Percentiles rank a stretch among this genome's conserved stretches.
Evolutionary conservation across 495 filamentous ascomycete genomes (phyloP).

Genomic region (Penicillium samsonianum): DNA sequence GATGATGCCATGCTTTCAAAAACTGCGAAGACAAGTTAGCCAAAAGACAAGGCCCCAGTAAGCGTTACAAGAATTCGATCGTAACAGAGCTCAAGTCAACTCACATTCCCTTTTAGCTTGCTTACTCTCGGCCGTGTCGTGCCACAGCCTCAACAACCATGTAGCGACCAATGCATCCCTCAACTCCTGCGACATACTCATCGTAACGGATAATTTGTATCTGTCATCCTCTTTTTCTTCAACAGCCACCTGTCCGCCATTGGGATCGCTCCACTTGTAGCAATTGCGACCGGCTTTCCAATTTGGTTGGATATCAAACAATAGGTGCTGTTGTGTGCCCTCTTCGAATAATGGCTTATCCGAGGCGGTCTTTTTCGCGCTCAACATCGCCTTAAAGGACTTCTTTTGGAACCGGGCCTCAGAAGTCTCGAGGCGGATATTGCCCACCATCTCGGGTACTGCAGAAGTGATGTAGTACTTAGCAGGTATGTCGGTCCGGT

Average conservation of each 20-base stretch:
- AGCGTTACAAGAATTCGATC: neutral
- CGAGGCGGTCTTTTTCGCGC: slow-evolving; percentile 10
- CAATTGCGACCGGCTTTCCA: slow-evolving; percentile 9
- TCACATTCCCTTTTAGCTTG: slow-evolving; percentile 22
- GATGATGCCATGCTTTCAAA: slow-evolving; percentile 4
- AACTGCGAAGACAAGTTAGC: neutral
- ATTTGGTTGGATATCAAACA: slow-evolving; percentile 7
- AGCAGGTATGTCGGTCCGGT: slow-evolving; percentile 22
- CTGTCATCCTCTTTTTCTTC: slow-evolving; percentile 14
- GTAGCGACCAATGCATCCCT: slow-evolving; percentile 22
- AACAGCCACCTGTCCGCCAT: slow-evolving; percentile 12
- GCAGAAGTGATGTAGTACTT: slow-evolving; percentile 21
- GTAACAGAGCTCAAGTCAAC: neutral
- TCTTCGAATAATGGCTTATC: slow-evolving; percentile 19
- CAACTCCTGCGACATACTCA: slow-evolving; percentile 3
- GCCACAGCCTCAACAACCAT: slow-evolving; percentile 23
- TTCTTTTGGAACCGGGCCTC: slow-evolving; percentile 15
- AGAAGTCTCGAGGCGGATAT: slow-evolving; percentile 19
- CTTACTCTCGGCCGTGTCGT: slow-evolving; percentile 22
- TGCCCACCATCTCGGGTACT: slow-evolving; percentile 15
- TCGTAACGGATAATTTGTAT: slow-evolving; percentile 14
- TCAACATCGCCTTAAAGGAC: slow-evolving; percentile 17
- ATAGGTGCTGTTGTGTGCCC: neutral
- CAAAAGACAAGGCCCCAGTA: neutral
- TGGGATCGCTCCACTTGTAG: slow-evolving; percentile 17